phyloP scores from a whole-genome alignment of 2,329 filamentous ascomycete species.

The Fusarium concolor region DNA sequence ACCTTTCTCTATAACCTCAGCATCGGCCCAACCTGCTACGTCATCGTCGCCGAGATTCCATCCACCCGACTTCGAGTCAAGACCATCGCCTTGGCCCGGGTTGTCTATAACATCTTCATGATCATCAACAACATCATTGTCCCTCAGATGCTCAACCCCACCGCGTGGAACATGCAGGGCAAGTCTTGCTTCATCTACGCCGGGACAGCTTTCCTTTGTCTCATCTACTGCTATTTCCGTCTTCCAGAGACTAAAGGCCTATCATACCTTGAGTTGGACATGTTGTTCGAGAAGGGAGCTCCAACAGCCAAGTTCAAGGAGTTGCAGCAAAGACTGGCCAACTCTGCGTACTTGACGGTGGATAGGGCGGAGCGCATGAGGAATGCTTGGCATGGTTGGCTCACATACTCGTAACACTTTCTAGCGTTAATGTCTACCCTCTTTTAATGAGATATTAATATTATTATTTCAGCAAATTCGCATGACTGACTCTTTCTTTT shows the following conservation, averaged over 20 bases:
- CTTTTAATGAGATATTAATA: neutral
- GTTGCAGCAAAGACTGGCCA: constrained; percentile 28
- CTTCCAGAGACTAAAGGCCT: constrained; percentile 44
- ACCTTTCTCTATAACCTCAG: constrained; percentile 51
- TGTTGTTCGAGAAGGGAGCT: constrained; percentile 44
- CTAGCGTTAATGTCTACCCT: neutral
- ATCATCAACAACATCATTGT: constrained; percentile 44
- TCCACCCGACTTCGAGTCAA: constrained; percentile 54
- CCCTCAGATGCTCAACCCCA: constrained; percentile 44
- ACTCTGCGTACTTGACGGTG: constrained; percentile 35
- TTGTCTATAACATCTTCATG: constrained; percentile 32
- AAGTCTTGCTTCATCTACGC: constrained; percentile 43
- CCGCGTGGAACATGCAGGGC: constrained; percentile 41
- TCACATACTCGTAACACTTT: constrained; percentile 36
- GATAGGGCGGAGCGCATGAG: constrained; percentile 35
- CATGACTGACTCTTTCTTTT: fast-evolving
- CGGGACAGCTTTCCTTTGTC: constrained; percentile 32
- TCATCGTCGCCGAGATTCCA: constrained; percentile 53
- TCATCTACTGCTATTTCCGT: constrained; percentile 44
- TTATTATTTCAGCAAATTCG: fast-evolving
- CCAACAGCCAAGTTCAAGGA: constrained; percentile 48
- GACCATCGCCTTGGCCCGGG: constrained; percentile 54
- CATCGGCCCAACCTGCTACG: constrained; percentile 46
- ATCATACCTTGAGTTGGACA: constrained; percentile 44
- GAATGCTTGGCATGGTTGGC: constrained; percentile 44